phyloP scores from a whole-genome alignment of 2,329 filamentous ascomycete species.

The Neopestalotiopsis rosae region DNA sequence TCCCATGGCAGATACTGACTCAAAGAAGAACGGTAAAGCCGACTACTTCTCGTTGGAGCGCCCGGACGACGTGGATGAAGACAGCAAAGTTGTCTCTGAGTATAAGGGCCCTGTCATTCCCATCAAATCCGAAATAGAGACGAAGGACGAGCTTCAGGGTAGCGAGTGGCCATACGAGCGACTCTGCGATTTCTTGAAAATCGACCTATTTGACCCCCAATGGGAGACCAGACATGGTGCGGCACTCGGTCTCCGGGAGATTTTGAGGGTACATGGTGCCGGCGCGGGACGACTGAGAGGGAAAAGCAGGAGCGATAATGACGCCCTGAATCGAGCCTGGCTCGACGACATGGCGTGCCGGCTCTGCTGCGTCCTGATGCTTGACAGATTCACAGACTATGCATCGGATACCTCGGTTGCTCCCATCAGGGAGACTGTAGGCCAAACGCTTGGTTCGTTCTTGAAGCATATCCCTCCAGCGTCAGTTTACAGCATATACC shows the following conservation, averaged over 20 bases:
- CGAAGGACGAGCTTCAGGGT: conserved; percentile 77
- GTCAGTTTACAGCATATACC: conserved; percentile 85
- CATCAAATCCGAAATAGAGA: conserved; percentile 85
- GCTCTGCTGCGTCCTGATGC: conserved; percentile 93
- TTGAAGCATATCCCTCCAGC: conserved; percentile 80
- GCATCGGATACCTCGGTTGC: conserved; percentile 97
- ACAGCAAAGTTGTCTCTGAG: conserved; percentile 90
- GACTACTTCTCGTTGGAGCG: conserved; percentile 94
- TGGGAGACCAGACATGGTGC: conserved; percentile 98
- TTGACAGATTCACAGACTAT: conserved; percentile 97
- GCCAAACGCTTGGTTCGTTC: conserved; percentile 89
- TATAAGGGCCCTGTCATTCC: conserved; percentile 85
- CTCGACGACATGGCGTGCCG: conserved; percentile 95
- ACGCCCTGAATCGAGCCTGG: conserved; percentile 81
- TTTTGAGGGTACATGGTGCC: conserved; percentile 87
- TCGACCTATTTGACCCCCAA: conserved; percentile 89
- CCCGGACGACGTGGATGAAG: conserved; percentile 79
- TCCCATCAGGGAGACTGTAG: conserved; percentile 92
- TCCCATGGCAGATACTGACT: conserved; percentile 55
- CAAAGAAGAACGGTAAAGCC: conserved; percentile 66
- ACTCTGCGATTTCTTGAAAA: conserved; percentile 89
- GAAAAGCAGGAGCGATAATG: conserved; percentile 76
- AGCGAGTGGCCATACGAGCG: conserved; percentile 93
- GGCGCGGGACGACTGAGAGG: conserved; percentile 81
- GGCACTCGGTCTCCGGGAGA: conserved; percentile 90